Conservation (phyloP, 1,284 basidiomycete species). For the Trichosporon inkin region DNA sequence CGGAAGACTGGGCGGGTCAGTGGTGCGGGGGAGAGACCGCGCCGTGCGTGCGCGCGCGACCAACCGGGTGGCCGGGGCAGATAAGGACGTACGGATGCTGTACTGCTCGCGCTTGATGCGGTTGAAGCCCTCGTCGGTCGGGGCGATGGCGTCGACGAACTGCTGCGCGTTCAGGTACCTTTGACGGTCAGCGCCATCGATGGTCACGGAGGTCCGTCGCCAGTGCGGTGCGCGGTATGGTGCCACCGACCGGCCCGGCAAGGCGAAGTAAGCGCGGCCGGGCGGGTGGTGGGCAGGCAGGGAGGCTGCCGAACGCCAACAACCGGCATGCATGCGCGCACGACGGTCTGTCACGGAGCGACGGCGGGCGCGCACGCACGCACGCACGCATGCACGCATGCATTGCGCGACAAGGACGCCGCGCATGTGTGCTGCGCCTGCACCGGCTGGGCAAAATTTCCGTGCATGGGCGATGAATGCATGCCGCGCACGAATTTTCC, state of each 20-base stretch:
- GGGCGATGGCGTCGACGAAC: constrained; percentile 90
- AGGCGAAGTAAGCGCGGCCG: neutral
- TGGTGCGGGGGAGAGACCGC: constrained; percentile 1
- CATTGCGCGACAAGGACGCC: no score
- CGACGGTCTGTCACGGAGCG: no score
- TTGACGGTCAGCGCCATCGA: neutral
- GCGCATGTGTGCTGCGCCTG: no score
- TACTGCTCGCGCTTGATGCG: constrained; percentile 83
- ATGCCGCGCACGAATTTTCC: neutral
- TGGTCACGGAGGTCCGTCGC: neutral
- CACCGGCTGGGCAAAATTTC: neutral
- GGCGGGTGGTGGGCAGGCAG: neutral
- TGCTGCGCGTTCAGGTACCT: constrained; percentile 74
- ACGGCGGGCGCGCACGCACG: no score
- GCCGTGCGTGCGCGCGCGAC: no score
- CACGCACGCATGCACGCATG: no score
- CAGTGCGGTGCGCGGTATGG: constrained; percentile 6
- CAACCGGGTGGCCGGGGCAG: neutral
- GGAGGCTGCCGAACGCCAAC: neutral
- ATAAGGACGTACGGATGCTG: constrained; percentile 55
- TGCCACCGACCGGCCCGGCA: neutral
- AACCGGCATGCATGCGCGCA: neutral
- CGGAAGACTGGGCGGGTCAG: constrained; percentile 61
- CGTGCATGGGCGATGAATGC: neutral
- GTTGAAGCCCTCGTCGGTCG: constrained; percentile 67